A percentile compares a stretch with the other conserved stretches of the same genome.
phyloP scores from a whole-genome alignment of 192 early-diverging fungal genomes.

The Podila epigama region DNA sequence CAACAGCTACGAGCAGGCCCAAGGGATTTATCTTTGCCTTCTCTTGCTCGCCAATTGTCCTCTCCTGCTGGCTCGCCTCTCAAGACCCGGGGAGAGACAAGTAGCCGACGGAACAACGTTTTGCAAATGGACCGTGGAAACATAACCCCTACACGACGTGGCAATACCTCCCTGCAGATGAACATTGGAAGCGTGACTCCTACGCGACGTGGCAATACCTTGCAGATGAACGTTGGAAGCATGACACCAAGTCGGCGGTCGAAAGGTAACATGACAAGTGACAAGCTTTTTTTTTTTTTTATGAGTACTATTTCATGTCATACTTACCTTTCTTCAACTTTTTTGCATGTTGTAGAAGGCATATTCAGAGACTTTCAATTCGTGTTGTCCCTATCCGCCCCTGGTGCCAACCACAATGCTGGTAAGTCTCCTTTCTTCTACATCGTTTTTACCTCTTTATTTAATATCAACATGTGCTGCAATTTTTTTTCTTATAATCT shows the following conservation, averaged over 20 bases:
- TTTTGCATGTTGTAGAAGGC: not conserved
- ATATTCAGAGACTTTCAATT: conserved; percentile 25
- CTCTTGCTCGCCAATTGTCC: not conserved
- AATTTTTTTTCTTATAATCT: not conserved
- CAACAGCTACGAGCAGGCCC: not conserved
- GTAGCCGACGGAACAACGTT: no score
- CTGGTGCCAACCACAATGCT: not conserved
- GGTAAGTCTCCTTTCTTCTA: not conserved
- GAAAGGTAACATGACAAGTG: conserved; percentile 2
- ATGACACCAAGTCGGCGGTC: conserved; percentile 14
- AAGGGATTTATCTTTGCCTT: not conserved
- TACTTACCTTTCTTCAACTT: not conserved
- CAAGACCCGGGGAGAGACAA: no score
- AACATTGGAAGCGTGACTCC: conserved; percentile 5
- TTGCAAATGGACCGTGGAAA: no score
- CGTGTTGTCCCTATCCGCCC: conserved; percentile 9
- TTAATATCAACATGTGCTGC: not conserved
- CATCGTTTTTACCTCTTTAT: not conserved
- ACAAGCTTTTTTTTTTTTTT: not conserved
- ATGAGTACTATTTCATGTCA: not conserved
- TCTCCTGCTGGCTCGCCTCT: conserved; percentile 3
- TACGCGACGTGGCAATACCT: conserved; percentile 11
- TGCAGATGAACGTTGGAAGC: not conserved
- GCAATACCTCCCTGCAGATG: no score
- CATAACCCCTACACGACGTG: no score